phyloP scores from a whole-genome alignment of 2,329 filamentous ascomycete genomes.

The Thielaviopsis ethacetica region DNA sequence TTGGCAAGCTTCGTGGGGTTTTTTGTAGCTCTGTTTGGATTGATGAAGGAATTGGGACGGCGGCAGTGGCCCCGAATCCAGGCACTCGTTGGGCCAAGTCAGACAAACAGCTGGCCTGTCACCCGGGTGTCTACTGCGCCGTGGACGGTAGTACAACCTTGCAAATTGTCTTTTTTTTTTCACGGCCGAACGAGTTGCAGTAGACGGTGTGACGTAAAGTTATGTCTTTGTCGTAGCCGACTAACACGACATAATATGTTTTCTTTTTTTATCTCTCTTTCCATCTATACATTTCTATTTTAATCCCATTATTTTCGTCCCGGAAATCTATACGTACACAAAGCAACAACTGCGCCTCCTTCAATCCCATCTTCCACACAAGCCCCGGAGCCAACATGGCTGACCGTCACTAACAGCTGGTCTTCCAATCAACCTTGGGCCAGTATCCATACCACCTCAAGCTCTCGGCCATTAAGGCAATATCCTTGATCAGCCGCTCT shows the following conservation, averaged over 20 bases:
- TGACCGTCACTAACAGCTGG: not conserved
- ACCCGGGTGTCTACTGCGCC: not conserved
- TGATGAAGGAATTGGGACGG: not conserved
- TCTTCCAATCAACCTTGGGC: conserved; percentile 17
- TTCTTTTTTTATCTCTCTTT: no score
- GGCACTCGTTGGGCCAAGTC: not conserved
- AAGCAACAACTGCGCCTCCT: not conserved
- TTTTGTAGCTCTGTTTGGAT: not conserved
- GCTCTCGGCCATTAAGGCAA: conserved; percentile 39
- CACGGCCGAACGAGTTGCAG: no score
- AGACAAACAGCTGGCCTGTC: not conserved
- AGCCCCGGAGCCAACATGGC: not conserved
- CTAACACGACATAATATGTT: no score
- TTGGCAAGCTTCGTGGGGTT: not conserved
- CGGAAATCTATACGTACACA: not conserved
- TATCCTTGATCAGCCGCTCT: conserved; percentile 39
- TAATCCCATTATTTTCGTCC: not conserved
- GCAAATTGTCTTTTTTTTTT: not conserved
- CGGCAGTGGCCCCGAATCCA: not conserved
- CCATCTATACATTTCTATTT: not conserved
- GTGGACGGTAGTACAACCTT: not conserved
- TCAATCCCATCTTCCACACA: not conserved
- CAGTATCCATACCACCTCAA: conserved; percentile 59
- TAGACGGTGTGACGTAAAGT: no score
- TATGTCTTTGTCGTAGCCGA: no score